A percentile compares a stretch with the other conserved stretches of the same genome.
Conservation (phyloP, 208 protist genomes). For the Trypanosomatidae sp. region DNA sequence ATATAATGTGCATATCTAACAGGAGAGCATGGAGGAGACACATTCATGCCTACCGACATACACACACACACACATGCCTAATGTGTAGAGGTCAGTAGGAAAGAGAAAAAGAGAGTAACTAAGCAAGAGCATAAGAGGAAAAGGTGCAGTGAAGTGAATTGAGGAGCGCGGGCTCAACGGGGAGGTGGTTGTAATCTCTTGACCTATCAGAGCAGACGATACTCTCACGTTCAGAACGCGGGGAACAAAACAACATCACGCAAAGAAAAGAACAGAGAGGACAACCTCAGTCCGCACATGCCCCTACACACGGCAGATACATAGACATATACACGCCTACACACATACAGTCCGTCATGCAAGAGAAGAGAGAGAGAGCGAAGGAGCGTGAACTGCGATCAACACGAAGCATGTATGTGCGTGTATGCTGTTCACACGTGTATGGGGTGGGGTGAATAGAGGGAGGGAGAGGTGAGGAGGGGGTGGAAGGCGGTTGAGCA, state of each 20-base stretch:
- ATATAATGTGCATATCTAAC: not conserved
- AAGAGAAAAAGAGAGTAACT: not conserved
- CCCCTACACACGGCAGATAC: not conserved
- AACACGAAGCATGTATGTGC: too few species aligned
- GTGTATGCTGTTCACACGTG: too few species aligned
- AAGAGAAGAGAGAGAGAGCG: not conserved
- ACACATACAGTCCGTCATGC: not conserved
- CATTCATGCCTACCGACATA: not conserved
- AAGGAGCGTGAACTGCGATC: not conserved
- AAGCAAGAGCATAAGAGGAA: not conserved
- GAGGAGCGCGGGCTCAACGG: too few species aligned
- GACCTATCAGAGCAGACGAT: too few species aligned
- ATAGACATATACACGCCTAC: not conserved
- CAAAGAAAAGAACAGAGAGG: not conserved
- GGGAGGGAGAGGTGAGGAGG: too few species aligned
- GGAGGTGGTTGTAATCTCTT: too few species aligned
- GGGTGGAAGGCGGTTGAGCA: too few species aligned
- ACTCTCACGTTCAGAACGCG: not conserved
- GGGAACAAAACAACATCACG: not conserved
- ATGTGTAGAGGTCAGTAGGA: not conserved
- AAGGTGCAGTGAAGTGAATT: not conserved
- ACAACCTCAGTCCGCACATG: too few species aligned
- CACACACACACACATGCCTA: not conserved
- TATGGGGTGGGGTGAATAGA: too few species aligned
- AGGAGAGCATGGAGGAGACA: constrained; percentile 1